A percentile compares a stretch with the other conserved stretches of the same genome.
These are phyloP conservation scores for Apiospora aurea DNA, from an alignment of 2,329 filamentous ascomycete species.

Conservation along the genomic window DNA sequence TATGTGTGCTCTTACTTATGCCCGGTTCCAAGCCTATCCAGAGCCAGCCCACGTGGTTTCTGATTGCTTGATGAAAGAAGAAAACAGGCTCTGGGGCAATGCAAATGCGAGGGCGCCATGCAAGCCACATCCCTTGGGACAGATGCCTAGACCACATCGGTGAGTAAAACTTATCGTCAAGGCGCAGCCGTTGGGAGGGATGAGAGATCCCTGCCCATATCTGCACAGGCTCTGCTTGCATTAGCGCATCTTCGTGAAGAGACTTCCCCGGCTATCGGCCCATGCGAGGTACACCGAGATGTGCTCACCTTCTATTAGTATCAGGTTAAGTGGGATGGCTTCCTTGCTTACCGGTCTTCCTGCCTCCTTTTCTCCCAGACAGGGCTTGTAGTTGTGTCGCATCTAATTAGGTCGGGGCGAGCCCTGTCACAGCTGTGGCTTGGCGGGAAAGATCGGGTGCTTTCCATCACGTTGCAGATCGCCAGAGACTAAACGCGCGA, in stretches of 20 bases:
- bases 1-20: neutral
- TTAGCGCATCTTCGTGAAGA: neutral
- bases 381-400: no score
- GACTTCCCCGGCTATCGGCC: neutral
- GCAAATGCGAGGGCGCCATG: neutral
- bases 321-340: neutral
- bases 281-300: neutral
- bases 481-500: neutral
- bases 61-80: neutral
- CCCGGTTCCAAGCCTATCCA: neutral
- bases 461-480: neutral
- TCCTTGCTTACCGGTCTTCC: neutral
- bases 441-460: neutral
- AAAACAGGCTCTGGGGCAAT: neutral
- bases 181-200: neutral
- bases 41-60: neutral
- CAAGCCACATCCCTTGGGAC: neutral
- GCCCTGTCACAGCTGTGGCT: neutral
- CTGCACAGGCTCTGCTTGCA: neutral
- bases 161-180: neutral
- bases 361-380: no score
- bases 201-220: neutral
- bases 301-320: neutral
- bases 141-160: neutral
- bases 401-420: no score